Evolutionary conservation across 768 basidiomycete species (phyloP).

Genomic region (Leccinum ochraceum): DNA sequence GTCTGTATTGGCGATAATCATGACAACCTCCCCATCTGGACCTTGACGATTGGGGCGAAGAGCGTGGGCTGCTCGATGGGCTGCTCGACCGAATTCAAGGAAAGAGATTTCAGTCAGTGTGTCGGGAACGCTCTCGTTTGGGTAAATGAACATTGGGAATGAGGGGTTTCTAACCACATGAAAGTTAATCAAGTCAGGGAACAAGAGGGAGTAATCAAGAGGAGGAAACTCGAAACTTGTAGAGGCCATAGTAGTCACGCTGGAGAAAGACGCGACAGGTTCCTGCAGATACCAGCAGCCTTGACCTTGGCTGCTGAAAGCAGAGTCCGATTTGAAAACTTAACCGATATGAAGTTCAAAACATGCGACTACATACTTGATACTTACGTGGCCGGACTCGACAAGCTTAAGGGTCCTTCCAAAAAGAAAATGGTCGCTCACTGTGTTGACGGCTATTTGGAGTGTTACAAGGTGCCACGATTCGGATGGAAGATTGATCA

Average conservation of each 20-base stretch:
- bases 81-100: conserved; percentile 31
- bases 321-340: too few species aligned
- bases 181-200: conserved; percentile 29
- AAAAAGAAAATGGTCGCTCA: too few species aligned
- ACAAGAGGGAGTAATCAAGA: conserved; percentile 23
- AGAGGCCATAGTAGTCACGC: background rate
- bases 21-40: conserved; percentile 20
- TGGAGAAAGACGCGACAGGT: background rate
- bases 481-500: too few species aligned
- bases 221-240: conserved; percentile 16
- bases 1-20: conserved; percentile 32
- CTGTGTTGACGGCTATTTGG: too few species aligned
- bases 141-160: conserved; percentile 21
- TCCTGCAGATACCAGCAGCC: too few species aligned
- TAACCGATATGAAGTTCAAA: too few species aligned
- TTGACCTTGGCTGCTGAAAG: too few species aligned
- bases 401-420: too few species aligned
- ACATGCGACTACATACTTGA: too few species aligned
- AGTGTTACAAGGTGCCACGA: too few species aligned
- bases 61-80: conserved; percentile 39
- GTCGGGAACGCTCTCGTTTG: conserved; percentile 11
- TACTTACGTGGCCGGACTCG: too few species aligned
- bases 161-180: conserved; percentile 26
- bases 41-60: conserved; percentile 37
- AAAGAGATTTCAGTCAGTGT: conserved; percentile 22